Evolutionary conservation across 164 flowering plant species (phyloP), one percentile per base, ranked within the genome.

Genomic region (Platanus orientalis): DNA sequence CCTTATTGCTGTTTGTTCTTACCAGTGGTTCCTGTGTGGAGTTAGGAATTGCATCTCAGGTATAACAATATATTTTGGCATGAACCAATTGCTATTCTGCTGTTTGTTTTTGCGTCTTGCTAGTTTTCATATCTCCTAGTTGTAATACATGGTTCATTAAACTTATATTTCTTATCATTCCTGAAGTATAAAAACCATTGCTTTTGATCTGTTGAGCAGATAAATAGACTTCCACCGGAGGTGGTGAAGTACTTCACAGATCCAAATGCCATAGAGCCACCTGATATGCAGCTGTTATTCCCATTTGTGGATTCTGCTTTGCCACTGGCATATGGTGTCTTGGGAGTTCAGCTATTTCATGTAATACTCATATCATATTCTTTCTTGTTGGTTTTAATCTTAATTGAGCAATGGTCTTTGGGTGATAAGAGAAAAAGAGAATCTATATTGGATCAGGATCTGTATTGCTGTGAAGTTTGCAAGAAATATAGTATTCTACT

Each of bases 41-140:
- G 81, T 68, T 94, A 59, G 97, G 97, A 69, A 94, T 94, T 65
- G 97, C 99, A 62, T 89, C 99, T 69, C 99, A 94, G 90, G 98
- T 94, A 66, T 62, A 49, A 36, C 20, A 52, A 65, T 32, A 17
- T 54, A 26, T 25, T 48, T 52, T 44, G 21, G 21, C 21, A n/a
- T 14, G 29, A 13, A 1, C 56, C n/a, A 62, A n/a, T 60, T 55
- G 6, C 50, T 48, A n/a, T 50, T 47, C 45, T 3, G 13, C 17
- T 57, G 1, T 51, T 57, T 57, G 6, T n/a, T 10, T 27, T 12
- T 34, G 42, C 50, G 21, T 29, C 42, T 27, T 44, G 24, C n/a
- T n/a, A n/a, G n/a, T n/a, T n/a, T n/a, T n/a, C n/a, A n/a, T n/a
- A n/a, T n/a, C n/a, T n/a, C n/a, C n/a, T n/a, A n/a, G n/a, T n/a